Conservation (phyloP, 2,329 filamentous ascomycete species). For the Ceratocystis huliohia region DNA sequence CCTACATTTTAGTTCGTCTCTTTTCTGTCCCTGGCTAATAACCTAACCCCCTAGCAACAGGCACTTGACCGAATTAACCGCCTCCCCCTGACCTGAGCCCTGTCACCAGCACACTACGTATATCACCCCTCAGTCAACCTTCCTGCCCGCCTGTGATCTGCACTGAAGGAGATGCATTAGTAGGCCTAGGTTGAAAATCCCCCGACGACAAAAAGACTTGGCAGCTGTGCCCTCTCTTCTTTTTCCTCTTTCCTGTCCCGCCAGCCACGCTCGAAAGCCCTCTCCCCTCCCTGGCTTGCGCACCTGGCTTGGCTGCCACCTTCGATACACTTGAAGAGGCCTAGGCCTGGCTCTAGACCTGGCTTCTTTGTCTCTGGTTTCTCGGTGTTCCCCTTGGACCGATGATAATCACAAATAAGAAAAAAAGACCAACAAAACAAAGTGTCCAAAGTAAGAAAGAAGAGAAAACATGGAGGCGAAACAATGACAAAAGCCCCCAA, state of each 20-base stretch:
- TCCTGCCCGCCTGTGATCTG: neutral
- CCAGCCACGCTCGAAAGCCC: neutral
- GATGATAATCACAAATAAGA: neutral
- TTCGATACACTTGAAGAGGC: too few relatives aligned
- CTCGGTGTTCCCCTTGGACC: neutral
- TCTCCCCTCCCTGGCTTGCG: neutral
- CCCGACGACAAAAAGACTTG: neutral
- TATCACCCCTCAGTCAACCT: neutral
- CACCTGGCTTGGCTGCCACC: neutral
- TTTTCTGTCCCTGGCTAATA: too few relatives aligned
- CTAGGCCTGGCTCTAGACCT: neutral
- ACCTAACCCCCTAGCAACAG: neutral
- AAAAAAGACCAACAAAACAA: neutral
- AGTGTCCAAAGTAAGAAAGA: neutral
- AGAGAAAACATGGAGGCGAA: neutral
- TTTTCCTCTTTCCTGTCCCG: neutral
- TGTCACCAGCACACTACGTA: neutral
- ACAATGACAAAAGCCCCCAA: neutral
- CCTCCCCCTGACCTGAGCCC: neutral
- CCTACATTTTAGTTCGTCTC: too few relatives aligned
- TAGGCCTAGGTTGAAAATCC: neutral
- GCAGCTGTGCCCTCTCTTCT: neutral
- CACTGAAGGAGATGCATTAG: neutral
- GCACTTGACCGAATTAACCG: neutral
- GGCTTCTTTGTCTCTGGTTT: neutral